Evolutionary conservation across 2,329 filamentous ascomycete genomes (phyloP).

Genomic region (Alternaria infectoria): DNA sequence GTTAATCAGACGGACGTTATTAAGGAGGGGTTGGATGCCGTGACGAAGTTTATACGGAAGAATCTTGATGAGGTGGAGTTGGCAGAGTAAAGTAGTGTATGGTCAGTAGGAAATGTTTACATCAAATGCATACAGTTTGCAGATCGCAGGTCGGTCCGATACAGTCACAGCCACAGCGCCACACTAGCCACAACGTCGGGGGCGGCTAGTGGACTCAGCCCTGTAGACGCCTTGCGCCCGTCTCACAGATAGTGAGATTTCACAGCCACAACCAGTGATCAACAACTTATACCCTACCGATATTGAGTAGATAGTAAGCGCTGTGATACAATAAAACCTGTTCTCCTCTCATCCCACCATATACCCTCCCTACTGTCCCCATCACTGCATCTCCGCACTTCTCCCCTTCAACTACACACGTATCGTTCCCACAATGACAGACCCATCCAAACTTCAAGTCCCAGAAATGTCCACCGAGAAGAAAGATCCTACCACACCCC

Average conservation of each 20-base stretch:
- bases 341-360: background rate
- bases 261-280: background rate
- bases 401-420: background rate
- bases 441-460: background rate
- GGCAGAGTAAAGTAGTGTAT: conserved; percentile 13
- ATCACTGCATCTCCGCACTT: background rate
- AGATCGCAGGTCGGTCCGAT: background rate
- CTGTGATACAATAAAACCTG: background rate
- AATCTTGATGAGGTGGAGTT: conserved; percentile 60
- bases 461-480: background rate
- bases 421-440: background rate
- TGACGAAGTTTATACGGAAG: conserved; percentile 62
- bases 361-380: no score
- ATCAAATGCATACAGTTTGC: background rate
- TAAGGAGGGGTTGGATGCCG: conserved; percentile 65
- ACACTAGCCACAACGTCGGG: background rate
- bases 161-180: background rate
- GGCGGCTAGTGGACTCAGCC: background rate
- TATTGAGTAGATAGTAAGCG: background rate
- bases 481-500: no score
- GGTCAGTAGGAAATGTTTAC: background rate
- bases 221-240: background rate
- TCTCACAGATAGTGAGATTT: background rate
- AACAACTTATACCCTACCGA: background rate
- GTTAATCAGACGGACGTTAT: conserved; percentile 74